Evolutionary conservation across 805 yeast species (phyloP), one percentile per base, ranked within the genome.

Genomic region (Blastobotrys peoriensis): DNA sequence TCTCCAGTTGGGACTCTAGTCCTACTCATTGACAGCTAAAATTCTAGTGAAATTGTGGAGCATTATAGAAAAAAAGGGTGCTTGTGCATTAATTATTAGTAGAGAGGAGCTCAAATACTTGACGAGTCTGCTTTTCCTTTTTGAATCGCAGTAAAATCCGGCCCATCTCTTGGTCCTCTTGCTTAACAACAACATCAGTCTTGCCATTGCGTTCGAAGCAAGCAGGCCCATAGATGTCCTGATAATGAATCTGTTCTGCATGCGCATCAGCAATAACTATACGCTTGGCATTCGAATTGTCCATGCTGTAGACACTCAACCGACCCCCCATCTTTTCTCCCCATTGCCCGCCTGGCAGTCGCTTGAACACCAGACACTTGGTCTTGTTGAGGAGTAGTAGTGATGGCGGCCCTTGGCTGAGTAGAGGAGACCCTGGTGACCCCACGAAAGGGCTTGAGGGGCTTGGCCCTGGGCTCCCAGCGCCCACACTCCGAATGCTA

Each of bases 311-410:
- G 5, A 45, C 38, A 8, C 42, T 38, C 38, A 45, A 9, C 23
- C 27, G 25, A 10, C 25, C 41, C 2, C n/a, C 36, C 6, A 28
- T 13, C 3, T 54, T 57, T 5, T 38, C 33, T 4, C 28, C 36
- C 23, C 22, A 49, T 40, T 39, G 28, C n/a, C 50, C 55, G 3
- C 36, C 33, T 5, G 43, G 40, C 17, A 39, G 52, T 19, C 25
- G 38, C 17, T 36, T 41, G 19, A 44, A 46, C n/a, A 50, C 37
- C 37, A 46, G 45, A 44, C 58, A 51, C 23, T 51, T 41, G 20
- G 53, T 47, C 23, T 54, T 51, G 38, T 54, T 54, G 38, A 53
- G 40, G 15, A 54, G 46, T 5, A 54, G 43, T 20, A 53, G 45
- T 19, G 44, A 28, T n/a, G 33, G 33, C 33, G 33, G 15, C 16